A percentile compares a stretch with the other conserved stretches of the same genome.
phyloP scores from a whole-genome alignment of 257 asterid genomes.

The Przewalskia tangutica region DNA sequence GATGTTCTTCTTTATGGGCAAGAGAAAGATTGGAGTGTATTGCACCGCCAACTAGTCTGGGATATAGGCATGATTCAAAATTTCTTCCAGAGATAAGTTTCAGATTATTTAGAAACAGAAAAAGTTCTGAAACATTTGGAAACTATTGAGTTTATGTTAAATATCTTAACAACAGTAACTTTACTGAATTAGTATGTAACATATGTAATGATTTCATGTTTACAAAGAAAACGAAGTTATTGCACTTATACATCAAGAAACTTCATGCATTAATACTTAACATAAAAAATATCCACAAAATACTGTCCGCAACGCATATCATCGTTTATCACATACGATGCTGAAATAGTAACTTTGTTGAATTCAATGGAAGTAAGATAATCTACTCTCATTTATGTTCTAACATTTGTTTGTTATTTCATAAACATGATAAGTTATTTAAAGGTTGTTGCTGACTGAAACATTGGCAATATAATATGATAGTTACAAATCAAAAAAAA shows the following conservation, averaged over 20 bases:
- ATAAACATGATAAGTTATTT: not conserved
- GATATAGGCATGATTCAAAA: not conserved
- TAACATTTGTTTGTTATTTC: not conserved
- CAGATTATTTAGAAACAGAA: not conserved
- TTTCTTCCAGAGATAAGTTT: not conserved
- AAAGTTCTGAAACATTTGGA: not conserved
- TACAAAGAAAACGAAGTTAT: not conserved
- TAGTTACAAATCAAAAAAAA: not conserved
- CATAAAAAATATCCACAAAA: not conserved
- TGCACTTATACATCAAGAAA: not conserved
- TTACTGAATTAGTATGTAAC: not conserved
- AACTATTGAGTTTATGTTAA: not conserved
- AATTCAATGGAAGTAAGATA: not conserved
- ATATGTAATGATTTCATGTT: not conserved
- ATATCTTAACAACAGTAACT: not conserved
- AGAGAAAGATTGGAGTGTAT: not conserved
- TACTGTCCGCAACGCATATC: not conserved
- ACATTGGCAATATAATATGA: not conserved
- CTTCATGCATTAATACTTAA: not conserved
- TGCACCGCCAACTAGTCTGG: not conserved
- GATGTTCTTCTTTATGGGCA: not conserved
- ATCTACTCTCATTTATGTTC: not conserved
- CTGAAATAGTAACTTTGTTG: not conserved
- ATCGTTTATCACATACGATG: not conserved
- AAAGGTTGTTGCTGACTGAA: not conserved